These are phyloP conservation scores for Dictyostelium brefeldianum DNA, from an alignment of 78 protist genomes.

Conservation along the genomic window DNA sequence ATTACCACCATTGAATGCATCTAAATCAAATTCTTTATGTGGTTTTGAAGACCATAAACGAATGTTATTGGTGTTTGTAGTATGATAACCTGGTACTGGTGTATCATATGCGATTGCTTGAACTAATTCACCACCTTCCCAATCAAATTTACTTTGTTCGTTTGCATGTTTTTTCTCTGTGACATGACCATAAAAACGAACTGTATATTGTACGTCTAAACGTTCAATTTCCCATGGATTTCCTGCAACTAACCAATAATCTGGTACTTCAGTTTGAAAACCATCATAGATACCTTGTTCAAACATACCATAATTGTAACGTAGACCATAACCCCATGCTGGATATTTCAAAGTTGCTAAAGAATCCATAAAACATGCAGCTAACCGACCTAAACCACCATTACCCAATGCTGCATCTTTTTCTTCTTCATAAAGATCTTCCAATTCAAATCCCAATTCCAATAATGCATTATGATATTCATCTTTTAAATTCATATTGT, in stretches of 20 bases:
- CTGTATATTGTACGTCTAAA: constrained; percentile 86
- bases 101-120: constrained; percentile 91
- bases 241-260: constrained; percentile 92
- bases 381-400: constrained; percentile 98
- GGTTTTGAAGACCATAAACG: constrained; percentile 97
- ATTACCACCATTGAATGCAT: constrained; percentile 95
- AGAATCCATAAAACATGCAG: constrained; percentile 95
- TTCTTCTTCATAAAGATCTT: constrained; percentile 92
- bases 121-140: constrained; percentile 90
- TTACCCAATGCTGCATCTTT: constrained; percentile 98
- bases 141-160: constrained; percentile 54
- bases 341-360: constrained; percentile 95
- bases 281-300: constrained; percentile 94
- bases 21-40: constrained; percentile 92
- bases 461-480: constrained; percentile 85
- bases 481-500: constrained; percentile 86
- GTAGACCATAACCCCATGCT: constrained; percentile 94
- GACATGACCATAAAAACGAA: constrained; percentile 89
- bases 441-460: constrained; percentile 85
- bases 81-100: constrained; percentile 94
- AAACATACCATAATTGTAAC: constrained; percentile 98
- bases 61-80: constrained; percentile 90
- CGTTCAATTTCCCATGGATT: constrained; percentile 96
- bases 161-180: constrained; percentile 25
- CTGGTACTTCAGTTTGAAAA: constrained; percentile 94